A percentile compares a stretch with the other conserved stretches of the same genome.
Evolutionary conservation across 352 stramenopile species (phyloP).

Genomic region (Phytophthora pluvialis): DNA sequence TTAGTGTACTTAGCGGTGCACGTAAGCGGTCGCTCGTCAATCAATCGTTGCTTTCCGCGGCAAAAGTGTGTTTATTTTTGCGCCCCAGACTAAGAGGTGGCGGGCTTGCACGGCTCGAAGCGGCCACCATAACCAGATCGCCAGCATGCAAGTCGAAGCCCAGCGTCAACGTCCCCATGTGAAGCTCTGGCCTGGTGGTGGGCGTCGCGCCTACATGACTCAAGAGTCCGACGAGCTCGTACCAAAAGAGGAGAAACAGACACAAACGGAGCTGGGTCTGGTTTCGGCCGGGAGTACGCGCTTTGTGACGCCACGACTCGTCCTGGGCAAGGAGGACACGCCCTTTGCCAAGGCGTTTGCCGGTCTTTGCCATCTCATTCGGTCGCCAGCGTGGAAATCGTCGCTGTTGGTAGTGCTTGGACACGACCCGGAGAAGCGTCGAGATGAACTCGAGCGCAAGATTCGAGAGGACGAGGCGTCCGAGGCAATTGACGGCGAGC

Average conservation of each 20-base stretch:
- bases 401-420: conserved; percentile 27
- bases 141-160: conserved; percentile 19
- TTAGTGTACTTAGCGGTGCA: too few relatives aligned
- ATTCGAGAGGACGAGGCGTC: conserved; percentile 32
- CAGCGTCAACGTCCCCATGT: conserved; percentile 5
- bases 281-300: background rate
- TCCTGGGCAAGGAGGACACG: conserved; percentile 18
- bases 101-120: too few relatives aligned
- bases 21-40: background rate
- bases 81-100: background rate
- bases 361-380: conserved; percentile 23
- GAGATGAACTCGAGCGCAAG: conserved; percentile 24
- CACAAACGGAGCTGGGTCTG: conserved; percentile 19
- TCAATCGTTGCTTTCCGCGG: too few relatives aligned
- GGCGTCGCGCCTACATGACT: conserved; percentile 20
- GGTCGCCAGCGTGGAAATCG: conserved; percentile 14
- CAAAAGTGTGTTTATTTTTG: conserved; percentile 9
- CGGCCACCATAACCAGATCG: background rate
- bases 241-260: conserved; percentile 17
- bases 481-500: conserved; percentile 29
- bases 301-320: conserved; percentile 30
- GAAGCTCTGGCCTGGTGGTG: background rate
- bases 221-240: background rate
- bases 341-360: conserved; percentile 24
- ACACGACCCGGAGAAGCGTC: conserved; percentile 27